Conservation (phyloP, 1,139 yeast genomes). For the Yamadazyma triangularis region DNA sequence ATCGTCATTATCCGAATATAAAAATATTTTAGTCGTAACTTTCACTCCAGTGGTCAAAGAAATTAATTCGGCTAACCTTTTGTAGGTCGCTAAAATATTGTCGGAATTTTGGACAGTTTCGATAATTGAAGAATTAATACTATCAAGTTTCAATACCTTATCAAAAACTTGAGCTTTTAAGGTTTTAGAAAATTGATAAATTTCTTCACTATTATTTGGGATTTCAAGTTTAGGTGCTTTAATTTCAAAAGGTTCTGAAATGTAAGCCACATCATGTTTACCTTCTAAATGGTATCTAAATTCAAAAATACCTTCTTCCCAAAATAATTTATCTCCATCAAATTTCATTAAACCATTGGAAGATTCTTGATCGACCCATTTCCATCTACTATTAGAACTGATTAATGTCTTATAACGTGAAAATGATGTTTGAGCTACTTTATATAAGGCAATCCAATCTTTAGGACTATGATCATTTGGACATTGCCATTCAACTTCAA, state of each 20-base stretch:
- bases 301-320: conserved; percentile 75
- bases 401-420: conserved; percentile 57
- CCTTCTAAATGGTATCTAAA: conserved; percentile 69
- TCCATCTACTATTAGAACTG: conserved; percentile 72
- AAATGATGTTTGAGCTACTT: conserved; percentile 56
- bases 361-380: conserved; percentile 36
- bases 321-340: conserved; percentile 46
- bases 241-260: conserved; percentile 71
- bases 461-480: conserved; percentile 41
- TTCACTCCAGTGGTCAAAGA: conserved; percentile 36
- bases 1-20: conserved; percentile 28
- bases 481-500: conserved; percentile 53
- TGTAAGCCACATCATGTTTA: conserved; percentile 65
- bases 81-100: conserved; percentile 29
- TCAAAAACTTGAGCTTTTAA: conserved; percentile 29
- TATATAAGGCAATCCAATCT: conserved; percentile 82
- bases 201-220: conserved; percentile 20
- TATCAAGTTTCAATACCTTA: conserved; percentile 23
- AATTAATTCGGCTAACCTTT: conserved; percentile 30
- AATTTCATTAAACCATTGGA: conserved; percentile 50
- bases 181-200: conserved; percentile 25
- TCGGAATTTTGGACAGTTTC: conserved; percentile 22
- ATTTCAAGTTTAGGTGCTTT: conserved; percentile 38
- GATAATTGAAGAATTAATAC: conserved; percentile 25
- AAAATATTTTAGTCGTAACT: conserved; percentile 35